Evolutionary conservation across 2,329 filamentous ascomycete genomes (phyloP), one percentile per base, ranked within the genome.

Genomic region (Kalaharituber pfeilii): DNA sequence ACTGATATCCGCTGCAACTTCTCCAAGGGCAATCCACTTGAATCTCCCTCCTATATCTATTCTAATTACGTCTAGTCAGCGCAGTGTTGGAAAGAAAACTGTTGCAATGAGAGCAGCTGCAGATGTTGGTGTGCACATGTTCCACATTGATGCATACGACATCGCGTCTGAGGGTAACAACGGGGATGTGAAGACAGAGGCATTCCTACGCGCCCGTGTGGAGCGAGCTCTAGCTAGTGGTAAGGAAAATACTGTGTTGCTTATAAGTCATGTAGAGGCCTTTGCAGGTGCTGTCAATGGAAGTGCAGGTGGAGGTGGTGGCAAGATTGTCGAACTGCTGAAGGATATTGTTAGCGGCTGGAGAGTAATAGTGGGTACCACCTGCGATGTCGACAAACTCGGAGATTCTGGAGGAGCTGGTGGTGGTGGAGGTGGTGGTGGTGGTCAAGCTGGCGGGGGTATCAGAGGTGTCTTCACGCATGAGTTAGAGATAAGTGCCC

Each of bases 161-260:
- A 86, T 98, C 42, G 73, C 94, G 3, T 89, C 86, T n/a, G 89
- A 96, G 66, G 86, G 86, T 13, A 82, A 83, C 45, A 86, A 86
- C 52, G 86, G 86, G 7, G 91, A 98, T 65, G 84, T 94, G 26
- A 95, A 96, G 69, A 94, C 88, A 0, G 89, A 95, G 65, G 88
- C 85, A 0, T 84, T 94, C 61, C 71, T 98, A 15, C 84, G 91
- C 65, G 86, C 85, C 3, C 78, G 91, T 51, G 85, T 87, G 1
- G 91, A 94, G 57, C 78, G 91, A 56, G 91, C 87, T 6, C 80
- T 95, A 66, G 83, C 82, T 60, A 96, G 91, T 65, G 91, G 91
- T 0, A 69, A 86, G 0, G 81, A 87, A 62, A 84, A 79, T 64
- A 95, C 88, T 49, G 81, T 83, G 4, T 70, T 98, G 50, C 73